A percentile compares a stretch with the other conserved stretches of the same genome.
Evolutionary conservation across 768 basidiomycete species (phyloP).

Genomic region (Trametopsis cervina): DNA sequence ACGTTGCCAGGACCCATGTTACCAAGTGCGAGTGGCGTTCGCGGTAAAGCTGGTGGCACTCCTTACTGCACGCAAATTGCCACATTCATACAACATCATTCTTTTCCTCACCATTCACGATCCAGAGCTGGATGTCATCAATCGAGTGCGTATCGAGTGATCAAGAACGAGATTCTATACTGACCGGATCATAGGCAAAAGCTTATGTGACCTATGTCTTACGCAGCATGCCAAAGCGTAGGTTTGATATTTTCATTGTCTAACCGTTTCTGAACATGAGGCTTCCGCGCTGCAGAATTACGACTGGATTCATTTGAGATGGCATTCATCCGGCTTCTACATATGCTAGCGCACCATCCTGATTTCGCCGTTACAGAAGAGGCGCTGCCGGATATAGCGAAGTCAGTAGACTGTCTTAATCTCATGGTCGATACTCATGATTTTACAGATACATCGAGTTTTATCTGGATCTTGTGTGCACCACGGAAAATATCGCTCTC

Average conservation of each 20-base stretch:
- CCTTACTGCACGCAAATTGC: slow-evolving; percentile 57
- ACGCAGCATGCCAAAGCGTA: slow-evolving; percentile 41
- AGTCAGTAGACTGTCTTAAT: slow-evolving; percentile 38
- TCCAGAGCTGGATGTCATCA: slow-evolving; percentile 76
- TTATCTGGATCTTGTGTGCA: slow-evolving; percentile 73
- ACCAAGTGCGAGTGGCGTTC: slow-evolving; percentile 76
- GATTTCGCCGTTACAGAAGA: slow-evolving; percentile 72
- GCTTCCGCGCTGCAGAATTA: slow-evolving; percentile 29
- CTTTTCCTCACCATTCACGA: slow-evolving; percentile 89
- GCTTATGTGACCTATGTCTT: slow-evolving; percentile 48
- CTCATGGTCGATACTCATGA: slow-evolving; percentile 1
- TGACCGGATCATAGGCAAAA: slow-evolving; percentile 38
- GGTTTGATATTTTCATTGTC: neutral
- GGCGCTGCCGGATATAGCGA: slow-evolving; percentile 70
- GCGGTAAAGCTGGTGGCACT: slow-evolving; percentile 65
- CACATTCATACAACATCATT: slow-evolving; percentile 71
- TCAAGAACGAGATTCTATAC: slow-evolving; percentile 4
- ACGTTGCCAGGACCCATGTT: slow-evolving; percentile 74
- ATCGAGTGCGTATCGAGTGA: slow-evolving; percentile 38
- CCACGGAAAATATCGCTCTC: slow-evolving; percentile 76
- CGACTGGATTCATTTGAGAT: slow-evolving; percentile 70
- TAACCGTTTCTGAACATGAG: neutral
- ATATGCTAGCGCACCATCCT: slow-evolving; percentile 89
- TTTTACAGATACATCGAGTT: slow-evolving; percentile 78
- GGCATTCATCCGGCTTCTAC: slow-evolving; percentile 79